Evolutionary conservation across 495 filamentous ascomycete species (phyloP).

Genomic region (Lasiosphaeriaceae sp.): DNA sequence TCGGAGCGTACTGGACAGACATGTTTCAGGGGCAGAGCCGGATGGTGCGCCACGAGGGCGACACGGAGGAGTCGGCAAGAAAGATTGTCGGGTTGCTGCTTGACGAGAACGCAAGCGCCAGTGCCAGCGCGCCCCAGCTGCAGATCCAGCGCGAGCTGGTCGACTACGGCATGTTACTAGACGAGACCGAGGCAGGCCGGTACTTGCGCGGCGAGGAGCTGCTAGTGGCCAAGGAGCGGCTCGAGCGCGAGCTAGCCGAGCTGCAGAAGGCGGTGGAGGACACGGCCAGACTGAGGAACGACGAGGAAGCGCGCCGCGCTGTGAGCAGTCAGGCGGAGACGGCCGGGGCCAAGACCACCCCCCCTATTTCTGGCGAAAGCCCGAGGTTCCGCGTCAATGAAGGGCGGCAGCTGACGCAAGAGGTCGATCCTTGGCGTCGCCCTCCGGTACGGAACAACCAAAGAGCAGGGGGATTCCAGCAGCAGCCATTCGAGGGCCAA

Average conservation of each 20-base stretch:
- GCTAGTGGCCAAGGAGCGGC: constrained; percentile 10
- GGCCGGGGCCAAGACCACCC: too few relatives aligned
- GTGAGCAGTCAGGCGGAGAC: too few relatives aligned
- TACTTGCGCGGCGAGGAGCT: constrained; percentile 23
- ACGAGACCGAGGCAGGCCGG: constrained; percentile 31
- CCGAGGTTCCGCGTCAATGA: not conserved
- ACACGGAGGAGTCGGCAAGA: constrained; percentile 3
- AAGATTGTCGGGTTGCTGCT: not conserved
- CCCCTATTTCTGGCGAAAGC: not conserved
- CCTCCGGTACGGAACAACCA: too few relatives aligned
- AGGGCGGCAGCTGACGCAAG: too few relatives aligned
- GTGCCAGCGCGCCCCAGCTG: not conserved
- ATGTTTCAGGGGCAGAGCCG: constrained; percentile 1
- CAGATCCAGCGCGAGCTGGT: constrained; percentile 41
- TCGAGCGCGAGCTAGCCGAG: constrained; percentile 17
- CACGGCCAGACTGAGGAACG: not conserved
- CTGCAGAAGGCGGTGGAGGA: constrained; percentile 18
- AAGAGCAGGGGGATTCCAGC: too few relatives aligned
- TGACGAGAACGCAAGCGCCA: not conserved
- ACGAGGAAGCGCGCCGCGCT: not conserved
- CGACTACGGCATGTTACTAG: constrained; percentile 21
- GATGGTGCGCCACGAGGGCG: not conserved
- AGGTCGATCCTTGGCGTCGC: too few relatives aligned
- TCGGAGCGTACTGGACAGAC: constrained; percentile 4
- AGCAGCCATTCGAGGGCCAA: too few relatives aligned